Percentiles rank a stretch among this genome's conserved stretches.
These are phyloP conservation scores for Chimonanthus salicifolius DNA, from an alignment of 164 flowering plant species.

Conservation along the genomic window DNA sequence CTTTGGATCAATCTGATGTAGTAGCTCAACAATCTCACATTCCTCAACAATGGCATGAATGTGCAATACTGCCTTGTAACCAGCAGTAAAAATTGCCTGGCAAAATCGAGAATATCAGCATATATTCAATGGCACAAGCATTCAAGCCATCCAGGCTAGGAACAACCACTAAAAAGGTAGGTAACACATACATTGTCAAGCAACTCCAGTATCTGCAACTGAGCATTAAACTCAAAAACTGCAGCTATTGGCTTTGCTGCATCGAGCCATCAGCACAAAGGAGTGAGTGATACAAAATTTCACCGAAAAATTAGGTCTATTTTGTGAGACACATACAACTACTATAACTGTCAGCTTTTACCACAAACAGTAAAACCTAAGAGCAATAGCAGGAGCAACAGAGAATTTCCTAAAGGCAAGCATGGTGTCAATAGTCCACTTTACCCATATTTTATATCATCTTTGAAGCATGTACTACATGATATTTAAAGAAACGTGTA, in stretches of 20 bases:
- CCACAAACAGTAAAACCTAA: neutral
- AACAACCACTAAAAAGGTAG: neutral
- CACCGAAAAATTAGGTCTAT: neutral
- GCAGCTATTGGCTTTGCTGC: conserved; percentile 76
- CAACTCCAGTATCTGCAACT: conserved; percentile 88
- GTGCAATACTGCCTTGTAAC: conserved; percentile 95
- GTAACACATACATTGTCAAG: conserved; percentile 65
- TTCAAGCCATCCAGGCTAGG: neutral
- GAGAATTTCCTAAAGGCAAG: neutral
- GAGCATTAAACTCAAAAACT: conserved; percentile 76
- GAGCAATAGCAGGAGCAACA: neutral
- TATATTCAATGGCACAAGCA: no score
- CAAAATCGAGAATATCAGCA: conserved; percentile 11
- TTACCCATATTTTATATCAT: no score
- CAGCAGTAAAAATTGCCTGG: conserved; percentile 97
- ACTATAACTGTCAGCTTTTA: no score
- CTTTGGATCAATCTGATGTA: conserved; percentile 85
- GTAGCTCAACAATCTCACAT: conserved; percentile 88
- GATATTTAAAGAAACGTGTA: no score
- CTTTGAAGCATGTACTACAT: no score
- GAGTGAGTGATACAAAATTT: neutral
- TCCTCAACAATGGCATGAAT: conserved; percentile 94
- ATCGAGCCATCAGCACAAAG: conserved; percentile 14
- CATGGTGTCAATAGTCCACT: neutral
- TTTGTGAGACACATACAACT: neutral